Percentiles rank a stretch among this genome's conserved stretches.
Conservation (phyloP, 495 filamentous ascomycete species). For the Podospora pseudocomata region DNA sequence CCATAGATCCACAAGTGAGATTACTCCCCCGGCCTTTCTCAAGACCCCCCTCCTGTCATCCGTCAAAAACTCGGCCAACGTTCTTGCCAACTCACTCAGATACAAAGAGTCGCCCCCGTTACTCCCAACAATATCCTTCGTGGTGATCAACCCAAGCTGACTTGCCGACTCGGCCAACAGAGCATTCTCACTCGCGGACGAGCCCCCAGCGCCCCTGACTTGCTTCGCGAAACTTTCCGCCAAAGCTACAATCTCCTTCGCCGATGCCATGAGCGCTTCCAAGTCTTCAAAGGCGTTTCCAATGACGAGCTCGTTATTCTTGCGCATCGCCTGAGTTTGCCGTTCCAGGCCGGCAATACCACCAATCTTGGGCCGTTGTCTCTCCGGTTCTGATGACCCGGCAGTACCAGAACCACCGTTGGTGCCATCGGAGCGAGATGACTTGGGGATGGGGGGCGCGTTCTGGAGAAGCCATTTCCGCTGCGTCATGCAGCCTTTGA, state of each 20-base stretch:
- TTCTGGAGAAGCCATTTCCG: constrained; percentile 93
- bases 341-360: constrained; percentile 92
- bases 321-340: constrained; percentile 73
- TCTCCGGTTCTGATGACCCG: neutral
- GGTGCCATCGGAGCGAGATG: constrained; percentile 44
- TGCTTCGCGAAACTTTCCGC: constrained; percentile 82
- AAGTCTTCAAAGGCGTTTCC: constrained; percentile 95
- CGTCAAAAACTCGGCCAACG: constrained; percentile 88
- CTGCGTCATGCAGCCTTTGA: constrained; percentile 83
- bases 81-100: constrained; percentile 77
- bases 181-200: constrained; percentile 58
- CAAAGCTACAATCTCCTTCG: constrained; percentile 90
- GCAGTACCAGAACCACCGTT: constrained; percentile 19
- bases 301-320: constrained; percentile 89
- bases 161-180: constrained; percentile 79
- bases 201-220: constrained; percentile 51
- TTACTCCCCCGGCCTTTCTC: constrained; percentile 82
- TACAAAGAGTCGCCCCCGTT: constrained; percentile 53
- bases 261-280: constrained; percentile 93
- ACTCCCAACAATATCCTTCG: constrained; percentile 76
- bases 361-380: constrained; percentile 57
- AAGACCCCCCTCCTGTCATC: constrained; percentile 83
- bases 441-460: constrained; percentile 82
- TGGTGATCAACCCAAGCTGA: constrained; percentile 83
- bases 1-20: constrained; percentile 94